phyloP scores from a whole-genome alignment of 495 filamentous ascomycete genomes.

The Achaetomiella virescens region DNA sequence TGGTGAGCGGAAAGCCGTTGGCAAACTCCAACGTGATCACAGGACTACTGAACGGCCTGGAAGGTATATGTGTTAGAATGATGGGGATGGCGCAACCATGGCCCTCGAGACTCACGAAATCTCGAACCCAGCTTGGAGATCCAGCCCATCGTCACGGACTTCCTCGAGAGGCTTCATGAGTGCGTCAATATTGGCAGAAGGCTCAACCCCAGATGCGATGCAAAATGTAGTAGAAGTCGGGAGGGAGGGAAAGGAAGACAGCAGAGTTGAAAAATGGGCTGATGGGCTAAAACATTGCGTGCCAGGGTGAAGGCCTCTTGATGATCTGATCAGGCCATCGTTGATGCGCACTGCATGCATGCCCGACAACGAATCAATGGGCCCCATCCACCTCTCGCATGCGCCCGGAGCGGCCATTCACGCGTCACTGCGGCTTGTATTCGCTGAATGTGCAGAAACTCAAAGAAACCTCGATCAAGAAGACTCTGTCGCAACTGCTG shows the following conservation, averaged over 20 bases:
- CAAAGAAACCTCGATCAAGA: not conserved
- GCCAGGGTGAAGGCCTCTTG: too few relatives aligned
- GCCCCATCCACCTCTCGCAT: not conserved
- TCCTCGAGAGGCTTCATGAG: not conserved
- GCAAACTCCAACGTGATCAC: constrained; percentile 15
- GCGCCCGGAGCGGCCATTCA: not conserved
- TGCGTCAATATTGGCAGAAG: not conserved
- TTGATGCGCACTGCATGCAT: not conserved
- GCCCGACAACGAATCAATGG: not conserved
- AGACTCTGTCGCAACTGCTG: not conserved
- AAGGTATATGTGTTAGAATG: too few relatives aligned
- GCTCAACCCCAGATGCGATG: not conserved
- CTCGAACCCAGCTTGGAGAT: not conserved
- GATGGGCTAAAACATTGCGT: too few relatives aligned
- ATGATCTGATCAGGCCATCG: not conserved
- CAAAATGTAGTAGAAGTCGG: not conserved
- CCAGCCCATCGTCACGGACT: not conserved
- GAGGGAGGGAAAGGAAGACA: not conserved
- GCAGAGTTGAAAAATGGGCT: too few relatives aligned
- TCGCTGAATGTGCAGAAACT: not conserved
- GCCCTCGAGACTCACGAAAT: not conserved
- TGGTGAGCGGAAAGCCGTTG: constrained; percentile 8
- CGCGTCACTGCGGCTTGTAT: not conserved
- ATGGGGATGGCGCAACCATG: not conserved
- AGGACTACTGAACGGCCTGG: constrained; percentile 24